Evolutionary conservation across 1,284 basidiomycete genomes (phyloP), one percentile per base, ranked within the genome.

Genomic region (Fomitopsis palustris): DNA sequence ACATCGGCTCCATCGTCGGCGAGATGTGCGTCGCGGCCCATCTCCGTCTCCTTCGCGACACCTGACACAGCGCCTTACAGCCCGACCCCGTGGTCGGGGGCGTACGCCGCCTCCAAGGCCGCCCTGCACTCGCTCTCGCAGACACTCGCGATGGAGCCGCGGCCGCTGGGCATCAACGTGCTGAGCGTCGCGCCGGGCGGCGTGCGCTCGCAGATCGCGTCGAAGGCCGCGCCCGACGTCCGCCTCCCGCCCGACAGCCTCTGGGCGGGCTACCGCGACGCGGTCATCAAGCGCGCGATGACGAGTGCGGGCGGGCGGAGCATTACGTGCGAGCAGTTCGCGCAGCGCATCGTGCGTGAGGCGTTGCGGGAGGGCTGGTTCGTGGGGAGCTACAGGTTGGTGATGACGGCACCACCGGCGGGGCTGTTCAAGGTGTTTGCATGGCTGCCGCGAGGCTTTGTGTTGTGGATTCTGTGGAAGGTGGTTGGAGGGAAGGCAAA

Each of bases 91-190:
- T 76, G 71, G 72, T 61, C 65, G 21, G 72, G 73, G 2, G 64
- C 73, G 23, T 76, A 73, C 59, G 62, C 64, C 16, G 65, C 74
- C 1, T 66, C 69, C 12, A 75, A 75, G 54, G 69, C 73, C 0
- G 73, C 73, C 0, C 56, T 74, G 0, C 71, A 72, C 56, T 58
- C 64, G 17, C 47, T 72, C 6, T 70, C 70, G 3, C 64, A 74
- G 31, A 65, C 66, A 1, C 60, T 75, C 0, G 62, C 70, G 1
- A 70, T 75, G 71, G 74, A 75, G 59, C 69, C 69, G 38, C 55
- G 63, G 16, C 72, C 71, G 0, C 67, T 76, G 54, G 69, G 66
- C 42, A 60, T 72, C 39, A 55, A 65, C 21, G 66, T 68, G 55
- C 55, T 67, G 43, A 64, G 66, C 19, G 53, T 71, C 53, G 57